Evolutionary conservation across 2,329 filamentous ascomycete species (phyloP).

Genomic region (Neofusicoccum ribis): DNA sequence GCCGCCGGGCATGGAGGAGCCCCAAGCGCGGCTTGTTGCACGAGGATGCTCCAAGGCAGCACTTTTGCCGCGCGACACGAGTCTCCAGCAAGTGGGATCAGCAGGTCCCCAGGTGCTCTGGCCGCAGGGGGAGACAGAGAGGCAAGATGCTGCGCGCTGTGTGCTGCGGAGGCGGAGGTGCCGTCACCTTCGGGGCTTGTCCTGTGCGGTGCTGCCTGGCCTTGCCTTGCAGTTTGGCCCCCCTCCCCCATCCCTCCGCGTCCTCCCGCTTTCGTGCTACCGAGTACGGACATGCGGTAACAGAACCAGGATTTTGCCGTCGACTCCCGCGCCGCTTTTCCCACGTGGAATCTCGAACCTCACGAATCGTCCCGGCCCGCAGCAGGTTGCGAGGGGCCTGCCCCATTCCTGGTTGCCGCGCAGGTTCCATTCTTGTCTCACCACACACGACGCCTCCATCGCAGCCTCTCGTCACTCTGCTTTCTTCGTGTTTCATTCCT

Average conservation of each 20-base stretch:
- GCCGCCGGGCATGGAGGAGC: background rate
- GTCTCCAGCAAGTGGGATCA: background rate
- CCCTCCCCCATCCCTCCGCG: constrained; percentile 1
- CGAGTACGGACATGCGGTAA: constrained; percentile 12
- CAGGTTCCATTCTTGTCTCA: constrained; percentile 10
- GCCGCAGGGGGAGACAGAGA: background rate
- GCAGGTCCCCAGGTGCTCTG: background rate
- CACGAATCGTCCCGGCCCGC: constrained; percentile 12
- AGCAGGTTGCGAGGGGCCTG: constrained; percentile 11
- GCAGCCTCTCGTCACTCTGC: background rate
- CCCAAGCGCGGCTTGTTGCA: constrained; percentile 1
- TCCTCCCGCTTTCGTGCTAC: constrained; percentile 15
- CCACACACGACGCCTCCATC: background rate
- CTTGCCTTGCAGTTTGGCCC: background rate
- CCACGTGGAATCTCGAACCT: constrained; percentile 21
- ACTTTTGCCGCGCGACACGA: constrained; percentile 12
- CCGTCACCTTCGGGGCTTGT: background rate
- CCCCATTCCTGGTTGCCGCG: constrained; percentile 7
- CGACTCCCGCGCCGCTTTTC: constrained; percentile 14
- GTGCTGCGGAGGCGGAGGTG: background rate
- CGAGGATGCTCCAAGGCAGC: background rate
- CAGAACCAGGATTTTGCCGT: constrained; percentile 11
- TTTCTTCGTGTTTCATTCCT: constrained; percentile 13
- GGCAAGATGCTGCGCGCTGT: background rate
- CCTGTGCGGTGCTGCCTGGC: constrained; percentile 1